Percentiles rank a stretch among this genome's conserved stretches.
phyloP scores from a whole-genome alignment of 768 basidiomycete species.

The Leccinum longicurvipes region DNA sequence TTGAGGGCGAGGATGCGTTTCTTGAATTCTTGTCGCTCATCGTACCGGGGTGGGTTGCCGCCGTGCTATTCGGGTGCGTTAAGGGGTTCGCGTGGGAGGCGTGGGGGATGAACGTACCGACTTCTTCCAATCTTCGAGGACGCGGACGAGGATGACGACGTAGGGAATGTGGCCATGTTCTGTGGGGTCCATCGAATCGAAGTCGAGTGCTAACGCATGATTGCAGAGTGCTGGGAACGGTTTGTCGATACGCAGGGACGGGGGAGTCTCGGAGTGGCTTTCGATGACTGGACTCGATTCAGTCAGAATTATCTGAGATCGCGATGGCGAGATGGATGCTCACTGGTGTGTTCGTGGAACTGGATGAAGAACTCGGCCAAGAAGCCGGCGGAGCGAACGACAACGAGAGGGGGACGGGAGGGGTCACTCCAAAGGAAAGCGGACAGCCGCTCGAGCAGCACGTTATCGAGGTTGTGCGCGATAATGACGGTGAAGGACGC shows the following conservation, averaged over 20 bases:
- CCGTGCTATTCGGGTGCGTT: slow-evolving; percentile 50
- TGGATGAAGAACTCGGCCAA: slow-evolving; percentile 87
- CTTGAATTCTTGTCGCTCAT: slow-evolving; percentile 81
- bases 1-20: slow-evolving; percentile 57
- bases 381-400: slow-evolving; percentile 85
- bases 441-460: slow-evolving; percentile 56
- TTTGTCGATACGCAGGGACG: slow-evolving; percentile 80
- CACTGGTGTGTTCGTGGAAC: slow-evolving; percentile 83
- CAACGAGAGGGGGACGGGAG: slow-evolving; percentile 64
- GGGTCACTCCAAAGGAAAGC: slow-evolving; percentile 63
- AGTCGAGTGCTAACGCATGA: slow-evolving; percentile 68
- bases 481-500: slow-evolving; percentile 75
- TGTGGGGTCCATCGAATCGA: slow-evolving; percentile 78
- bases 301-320: background rate
- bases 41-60: slow-evolving; percentile 49
- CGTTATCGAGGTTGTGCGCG: slow-evolving; percentile 71
- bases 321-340: slow-evolving; percentile 26
- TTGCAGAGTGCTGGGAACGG: slow-evolving; percentile 82
- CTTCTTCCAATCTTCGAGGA: slow-evolving; percentile 79
- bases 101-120: slow-evolving; percentile 44
- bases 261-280: slow-evolving; percentile 74
- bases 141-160: slow-evolving; percentile 82
- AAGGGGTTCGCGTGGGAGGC: background rate
- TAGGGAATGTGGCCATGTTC: slow-evolving; percentile 91
- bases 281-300: slow-evolving; percentile 64